phyloP scores from a whole-genome alignment of 1,284 basidiomycete genomes.

The Trametes versicolor region DNA sequence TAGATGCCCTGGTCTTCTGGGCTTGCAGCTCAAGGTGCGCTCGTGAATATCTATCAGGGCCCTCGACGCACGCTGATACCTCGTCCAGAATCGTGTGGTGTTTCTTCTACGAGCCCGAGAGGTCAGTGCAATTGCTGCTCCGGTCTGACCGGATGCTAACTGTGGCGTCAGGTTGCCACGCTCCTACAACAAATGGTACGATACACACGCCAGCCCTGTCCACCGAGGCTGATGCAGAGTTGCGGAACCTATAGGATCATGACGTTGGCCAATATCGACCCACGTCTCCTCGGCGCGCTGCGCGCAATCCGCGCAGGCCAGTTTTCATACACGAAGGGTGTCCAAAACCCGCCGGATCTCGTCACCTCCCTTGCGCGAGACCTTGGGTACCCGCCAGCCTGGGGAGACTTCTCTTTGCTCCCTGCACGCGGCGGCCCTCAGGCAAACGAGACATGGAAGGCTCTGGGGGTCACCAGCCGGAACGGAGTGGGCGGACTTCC shows the following conservation, averaged over 20 bases:
- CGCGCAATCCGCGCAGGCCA: constrained; percentile 59
- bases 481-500: constrained; percentile 71
- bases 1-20: constrained; percentile 80
- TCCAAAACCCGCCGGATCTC: constrained; percentile 49
- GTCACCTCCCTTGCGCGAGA: constrained; percentile 58
- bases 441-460: constrained; percentile 63
- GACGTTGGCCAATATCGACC: constrained; percentile 72
- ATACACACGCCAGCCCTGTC: neutral
- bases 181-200: constrained; percentile 76
- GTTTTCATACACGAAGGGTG: constrained; percentile 66
- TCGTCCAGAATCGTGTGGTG: constrained; percentile 82
- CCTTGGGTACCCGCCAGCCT: constrained; percentile 65
- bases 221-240: neutral
- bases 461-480: constrained; percentile 60
- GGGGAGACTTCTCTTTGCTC: constrained; percentile 67
- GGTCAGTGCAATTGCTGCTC: constrained; percentile 49
- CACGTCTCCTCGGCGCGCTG: constrained; percentile 62
- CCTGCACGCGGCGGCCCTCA: constrained; percentile 66
- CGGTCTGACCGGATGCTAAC: constrained; percentile 5
- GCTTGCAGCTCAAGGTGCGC: constrained; percentile 74
- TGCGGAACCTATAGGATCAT: constrained; percentile 59
- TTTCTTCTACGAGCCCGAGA: constrained; percentile 78
- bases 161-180: constrained; percentile 61
- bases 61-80: neutral
- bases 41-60: neutral